phyloP scores from a whole-genome alignment of 148 eudicot genomes.

The Diospyros lotus region DNA sequence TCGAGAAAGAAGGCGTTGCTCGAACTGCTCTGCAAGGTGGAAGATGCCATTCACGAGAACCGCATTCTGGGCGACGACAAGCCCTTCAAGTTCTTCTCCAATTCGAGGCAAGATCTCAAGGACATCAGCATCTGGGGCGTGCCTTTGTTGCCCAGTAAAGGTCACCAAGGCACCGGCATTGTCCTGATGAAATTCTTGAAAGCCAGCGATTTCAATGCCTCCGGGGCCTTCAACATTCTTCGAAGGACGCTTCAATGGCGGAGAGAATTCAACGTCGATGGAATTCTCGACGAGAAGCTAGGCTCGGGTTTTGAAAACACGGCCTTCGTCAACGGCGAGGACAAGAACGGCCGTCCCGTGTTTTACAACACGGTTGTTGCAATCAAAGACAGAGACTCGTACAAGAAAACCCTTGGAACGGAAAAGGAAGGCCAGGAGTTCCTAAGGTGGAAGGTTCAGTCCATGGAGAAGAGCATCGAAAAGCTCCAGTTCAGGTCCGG shows the following conservation, averaged over 20 bases:
- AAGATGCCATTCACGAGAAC: constrained; percentile 45
- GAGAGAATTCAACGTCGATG: constrained; percentile 32
- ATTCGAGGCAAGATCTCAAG: constrained; percentile 16
- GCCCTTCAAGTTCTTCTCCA: not conserved
- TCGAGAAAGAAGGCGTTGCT: constrained; percentile 27
- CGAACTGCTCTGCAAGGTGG: constrained; percentile 47
- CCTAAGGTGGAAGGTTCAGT: constrained; percentile 67
- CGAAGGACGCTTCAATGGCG: constrained; percentile 62
- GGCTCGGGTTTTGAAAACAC: constrained; percentile 28
- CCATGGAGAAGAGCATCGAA: constrained; percentile 55
- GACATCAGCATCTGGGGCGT: constrained; percentile 75
- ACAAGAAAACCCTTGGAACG: constrained; percentile 30
- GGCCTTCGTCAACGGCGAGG: constrained; percentile 36
- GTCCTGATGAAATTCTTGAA: constrained; percentile 58
- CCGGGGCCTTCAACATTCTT: constrained; percentile 56
- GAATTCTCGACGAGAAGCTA: constrained; percentile 29
- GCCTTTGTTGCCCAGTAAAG: constrained; percentile 69
- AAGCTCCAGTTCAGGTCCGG: constrained; percentile 42
- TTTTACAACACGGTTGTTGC: constrained; percentile 47
- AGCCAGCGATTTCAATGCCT: constrained; percentile 48
- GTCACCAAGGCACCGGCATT: constrained; percentile 42
- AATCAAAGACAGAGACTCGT: constrained; percentile 36
- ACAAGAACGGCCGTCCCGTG: constrained; percentile 60
- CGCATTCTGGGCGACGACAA: constrained; percentile 16
- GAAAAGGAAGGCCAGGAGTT: constrained; percentile 34